Evolutionary conservation across 163 green algal species (phyloP).

Genomic region (Scenedesmus sp.): DNA sequence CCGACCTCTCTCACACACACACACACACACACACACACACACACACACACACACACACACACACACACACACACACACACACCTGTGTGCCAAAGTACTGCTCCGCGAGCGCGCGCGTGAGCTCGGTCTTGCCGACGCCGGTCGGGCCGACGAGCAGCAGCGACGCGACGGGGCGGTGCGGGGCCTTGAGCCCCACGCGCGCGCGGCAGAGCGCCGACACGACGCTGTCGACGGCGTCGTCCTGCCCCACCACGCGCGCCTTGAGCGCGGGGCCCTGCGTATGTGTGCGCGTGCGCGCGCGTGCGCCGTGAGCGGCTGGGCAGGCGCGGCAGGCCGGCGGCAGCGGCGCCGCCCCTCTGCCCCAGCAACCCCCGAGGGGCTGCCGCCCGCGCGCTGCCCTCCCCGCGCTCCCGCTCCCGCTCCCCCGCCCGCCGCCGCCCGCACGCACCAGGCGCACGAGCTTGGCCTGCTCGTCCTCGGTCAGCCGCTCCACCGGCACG

Average conservation of each 20-base stretch:
- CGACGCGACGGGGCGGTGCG: constrained; percentile 83
- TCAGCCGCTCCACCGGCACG: constrained; percentile 87
- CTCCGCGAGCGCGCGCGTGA: constrained; percentile 86
- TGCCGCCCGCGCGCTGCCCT: too few relatives aligned
- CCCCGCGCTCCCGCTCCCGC: too few relatives aligned
- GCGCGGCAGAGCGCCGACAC: constrained; percentile 77
- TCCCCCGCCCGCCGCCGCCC: too few relatives aligned
- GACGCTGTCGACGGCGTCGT: constrained; percentile 83
- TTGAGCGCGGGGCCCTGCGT: constrained; percentile 58
- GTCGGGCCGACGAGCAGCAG: constrained; percentile 95
- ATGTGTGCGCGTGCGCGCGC: too few relatives aligned
- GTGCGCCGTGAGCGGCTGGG: too few relatives aligned
- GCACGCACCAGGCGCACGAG: constrained; percentile 76
- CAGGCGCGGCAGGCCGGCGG: too few relatives aligned
- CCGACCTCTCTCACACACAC: too few relatives aligned
- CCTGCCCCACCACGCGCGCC: constrained; percentile 84
- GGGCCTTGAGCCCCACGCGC: constrained; percentile 82
- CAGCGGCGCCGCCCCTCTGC: too few relatives aligned
- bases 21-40: not conserved
- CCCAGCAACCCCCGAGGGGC: too few relatives aligned
- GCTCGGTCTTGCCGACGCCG: constrained; percentile 97
- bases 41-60: constrained; percentile 1
- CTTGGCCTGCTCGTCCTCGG: constrained; percentile 74
- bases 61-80: not conserved
- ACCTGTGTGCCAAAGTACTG: constrained; percentile 79